These are phyloP conservation scores for Cryptococcus maquisensis DNA, from an alignment of 1,284 basidiomycete species.

Conservation along the genomic window DNA sequence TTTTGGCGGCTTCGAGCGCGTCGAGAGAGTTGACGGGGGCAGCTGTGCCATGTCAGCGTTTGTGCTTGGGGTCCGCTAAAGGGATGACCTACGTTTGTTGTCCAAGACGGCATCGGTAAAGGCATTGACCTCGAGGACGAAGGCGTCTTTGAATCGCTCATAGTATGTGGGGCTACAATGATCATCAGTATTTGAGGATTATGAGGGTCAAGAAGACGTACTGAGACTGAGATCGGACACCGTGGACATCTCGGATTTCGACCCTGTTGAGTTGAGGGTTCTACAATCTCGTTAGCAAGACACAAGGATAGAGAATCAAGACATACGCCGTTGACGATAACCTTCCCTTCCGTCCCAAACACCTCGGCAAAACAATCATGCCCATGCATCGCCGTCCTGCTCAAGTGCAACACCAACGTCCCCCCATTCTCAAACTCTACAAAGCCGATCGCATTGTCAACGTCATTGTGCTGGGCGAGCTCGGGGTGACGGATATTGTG, in stretches of 20 bases:
- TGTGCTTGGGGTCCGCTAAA: too few species aligned
- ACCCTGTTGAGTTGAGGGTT: slow-evolving; percentile 26
- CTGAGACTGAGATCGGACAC: slow-evolving; percentile 26
- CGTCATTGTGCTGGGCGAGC: slow-evolving; percentile 22
- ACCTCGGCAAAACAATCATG: slow-evolving; percentile 31
- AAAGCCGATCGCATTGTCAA: slow-evolving; percentile 28
- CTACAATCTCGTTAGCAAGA: slow-evolving; percentile 1
- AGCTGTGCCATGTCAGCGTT: too few species aligned
- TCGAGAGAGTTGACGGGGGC: slow-evolving; percentile 22
- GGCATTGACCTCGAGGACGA: slow-evolving; percentile 27
- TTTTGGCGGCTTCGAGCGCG: slow-evolving; percentile 27
- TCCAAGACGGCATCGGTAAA: slow-evolving; percentile 12
- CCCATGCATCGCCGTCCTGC: slow-evolving; percentile 27
- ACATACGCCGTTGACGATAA: slow-evolving; percentile 30
- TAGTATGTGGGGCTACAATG: slow-evolving; percentile 14
- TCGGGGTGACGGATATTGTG: slow-evolving; percentile 29
- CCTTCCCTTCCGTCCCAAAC: slow-evolving; percentile 28
- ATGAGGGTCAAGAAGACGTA: slow-evolving; percentile 4
- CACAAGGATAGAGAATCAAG: neutral
- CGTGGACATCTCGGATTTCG: slow-evolving; percentile 28
- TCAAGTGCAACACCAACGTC: slow-evolving; percentile 21
- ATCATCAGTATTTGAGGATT: neutral
- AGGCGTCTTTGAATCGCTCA: slow-evolving; percentile 26
- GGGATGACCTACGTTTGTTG: slow-evolving; percentile 6
- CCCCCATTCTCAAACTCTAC: slow-evolving; percentile 22